phyloP scores from a whole-genome alignment of 495 filamentous ascomycete species.

The Annulohypoxylon nitens region DNA sequence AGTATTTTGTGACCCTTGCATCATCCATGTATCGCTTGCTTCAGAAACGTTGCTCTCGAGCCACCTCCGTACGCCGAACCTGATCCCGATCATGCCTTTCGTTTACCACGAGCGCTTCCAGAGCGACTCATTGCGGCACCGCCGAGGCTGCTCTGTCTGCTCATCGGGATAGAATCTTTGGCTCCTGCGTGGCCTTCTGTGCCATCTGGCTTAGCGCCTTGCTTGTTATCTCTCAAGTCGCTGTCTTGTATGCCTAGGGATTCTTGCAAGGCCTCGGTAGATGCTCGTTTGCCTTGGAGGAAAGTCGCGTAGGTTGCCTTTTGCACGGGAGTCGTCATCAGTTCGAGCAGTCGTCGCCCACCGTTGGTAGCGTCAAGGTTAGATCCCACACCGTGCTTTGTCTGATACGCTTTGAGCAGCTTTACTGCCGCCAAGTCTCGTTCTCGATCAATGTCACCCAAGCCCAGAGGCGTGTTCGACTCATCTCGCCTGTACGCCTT shows the following conservation, averaged over 20 bases:
- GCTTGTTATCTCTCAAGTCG: constrained; percentile 48
- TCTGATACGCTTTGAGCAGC: constrained; percentile 59
- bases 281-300: constrained; percentile 57
- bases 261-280: constrained; percentile 59
- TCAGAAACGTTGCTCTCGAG: neutral
- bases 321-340: constrained; percentile 54
- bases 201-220: constrained; percentile 19
- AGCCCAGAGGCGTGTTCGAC: constrained; percentile 61
- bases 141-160: constrained; percentile 63
- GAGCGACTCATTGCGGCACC: constrained; percentile 64
- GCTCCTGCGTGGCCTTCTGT: constrained; percentile 47
- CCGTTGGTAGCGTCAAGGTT: constrained; percentile 60
- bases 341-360: constrained; percentile 60
- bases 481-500: constrained; percentile 59
- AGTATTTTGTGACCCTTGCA: neutral
- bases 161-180: constrained; percentile 63
- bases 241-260: constrained; percentile 56
- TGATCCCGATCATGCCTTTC: constrained; percentile 38
- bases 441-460: constrained; percentile 70
- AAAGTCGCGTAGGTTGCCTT: constrained; percentile 56
- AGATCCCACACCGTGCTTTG: constrained; percentile 56
- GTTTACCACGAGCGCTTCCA: constrained; percentile 54
- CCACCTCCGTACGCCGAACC: neutral
- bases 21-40: neutral
- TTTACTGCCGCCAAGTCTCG: constrained; percentile 72